Conservation (phyloP, 2,329 filamentous ascomycete species). For the Elsinoe ampelina region DNA sequence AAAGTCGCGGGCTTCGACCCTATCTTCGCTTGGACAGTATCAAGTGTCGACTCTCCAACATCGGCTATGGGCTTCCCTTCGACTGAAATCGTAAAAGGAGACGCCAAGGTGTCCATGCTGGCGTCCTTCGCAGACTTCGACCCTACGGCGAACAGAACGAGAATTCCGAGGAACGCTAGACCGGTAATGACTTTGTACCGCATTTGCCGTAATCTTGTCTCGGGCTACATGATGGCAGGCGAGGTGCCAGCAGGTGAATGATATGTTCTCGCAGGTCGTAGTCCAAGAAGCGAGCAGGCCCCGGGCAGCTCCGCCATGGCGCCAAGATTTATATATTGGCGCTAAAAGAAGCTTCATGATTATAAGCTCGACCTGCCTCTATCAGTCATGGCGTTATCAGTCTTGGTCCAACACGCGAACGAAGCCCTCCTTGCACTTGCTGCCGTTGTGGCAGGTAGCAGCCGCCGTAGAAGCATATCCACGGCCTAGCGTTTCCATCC, state of each 20-base stretch:
- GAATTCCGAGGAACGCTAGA: background rate
- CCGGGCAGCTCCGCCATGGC: background rate
- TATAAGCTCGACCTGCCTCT: conserved; percentile 1
- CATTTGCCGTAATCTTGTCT: background rate
- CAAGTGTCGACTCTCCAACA: background rate
- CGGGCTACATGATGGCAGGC: background rate
- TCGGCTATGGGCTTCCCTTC: background rate
- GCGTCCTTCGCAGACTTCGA: background rate
- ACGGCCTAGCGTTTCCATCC: no score
- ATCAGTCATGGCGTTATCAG: conserved; percentile 1
- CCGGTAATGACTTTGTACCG: background rate
- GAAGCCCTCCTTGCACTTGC: background rate
- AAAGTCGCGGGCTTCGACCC: background rate
- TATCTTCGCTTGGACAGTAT: background rate
- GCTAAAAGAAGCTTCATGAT: background rate
- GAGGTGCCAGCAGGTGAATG: background rate
- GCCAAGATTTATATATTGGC: background rate
- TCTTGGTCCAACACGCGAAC: background rate
- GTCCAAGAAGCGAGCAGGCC: background rate
- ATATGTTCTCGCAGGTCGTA: background rate
- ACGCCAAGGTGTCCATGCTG: background rate
- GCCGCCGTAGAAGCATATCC: background rate
- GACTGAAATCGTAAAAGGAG: background rate
- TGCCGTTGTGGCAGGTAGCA: background rate
- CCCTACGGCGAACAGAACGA: background rate